These are phyloP conservation scores for Castanopsis chinensis DNA, from an alignment of 306 rosid genomes.

Conservation along the genomic window DNA sequence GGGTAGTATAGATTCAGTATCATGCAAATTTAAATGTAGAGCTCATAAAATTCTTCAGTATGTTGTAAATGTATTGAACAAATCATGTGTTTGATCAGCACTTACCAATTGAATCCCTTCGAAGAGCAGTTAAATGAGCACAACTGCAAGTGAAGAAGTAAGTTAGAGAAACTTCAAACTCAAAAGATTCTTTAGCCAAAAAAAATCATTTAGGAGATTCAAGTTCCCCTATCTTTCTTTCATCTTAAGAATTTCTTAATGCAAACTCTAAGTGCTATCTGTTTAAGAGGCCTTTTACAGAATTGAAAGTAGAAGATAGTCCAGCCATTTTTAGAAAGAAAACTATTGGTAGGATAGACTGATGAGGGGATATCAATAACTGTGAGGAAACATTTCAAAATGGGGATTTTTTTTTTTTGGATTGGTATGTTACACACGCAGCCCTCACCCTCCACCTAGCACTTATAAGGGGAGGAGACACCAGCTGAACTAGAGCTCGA, in stretches of 20 bases:
- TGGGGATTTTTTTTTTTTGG: too few species aligned
- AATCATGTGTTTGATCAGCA: not conserved
- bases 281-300: not conserved
- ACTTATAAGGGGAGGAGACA: too few species aligned
- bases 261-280: not conserved
- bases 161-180: not conserved
- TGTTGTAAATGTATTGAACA: not conserved
- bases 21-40: not conserved
- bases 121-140: conserved; percentile 90
- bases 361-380: not conserved
- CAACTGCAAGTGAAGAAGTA: conserved; percentile 52
- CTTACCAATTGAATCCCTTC: conserved; percentile 95
- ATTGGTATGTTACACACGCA: too few species aligned
- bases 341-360: not conserved
- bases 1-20: not conserved
- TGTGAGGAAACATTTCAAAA: too few species aligned
- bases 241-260: not conserved
- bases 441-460: too few species aligned
- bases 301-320: not conserved
- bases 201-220: conserved; percentile 10
- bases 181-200: not conserved
- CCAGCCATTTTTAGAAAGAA: not conserved
- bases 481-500: too few species aligned
- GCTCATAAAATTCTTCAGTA: not conserved
- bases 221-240: conserved; percentile 11